Base-by-base conservation (phyloP, 768 basidiomycete genomes). In the Lactifluus echinatus region DNA sequence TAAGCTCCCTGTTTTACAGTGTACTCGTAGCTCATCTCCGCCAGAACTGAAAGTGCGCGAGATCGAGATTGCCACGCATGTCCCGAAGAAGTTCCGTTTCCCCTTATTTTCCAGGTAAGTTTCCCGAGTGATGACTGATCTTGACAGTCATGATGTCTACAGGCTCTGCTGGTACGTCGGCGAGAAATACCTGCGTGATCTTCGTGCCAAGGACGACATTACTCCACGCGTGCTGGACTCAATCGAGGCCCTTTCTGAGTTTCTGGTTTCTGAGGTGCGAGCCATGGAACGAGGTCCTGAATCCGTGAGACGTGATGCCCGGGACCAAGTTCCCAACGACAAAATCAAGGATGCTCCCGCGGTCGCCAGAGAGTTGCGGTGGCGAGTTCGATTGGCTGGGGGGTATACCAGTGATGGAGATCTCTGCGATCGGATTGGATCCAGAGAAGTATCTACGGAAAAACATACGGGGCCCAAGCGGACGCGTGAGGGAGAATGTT, bases 121-220 rank as follows among this genome's bases (percentile, higher is more conserved):
- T 12, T 23, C 26, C 37, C 33, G 5, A 29, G 23, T 51, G 34
- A n/a, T 15, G 14, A 31, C 15, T 36, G 24, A 21, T 37, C 15
- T 51, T 14, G 50, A 8, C 37, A 33, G 36, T 39, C 23, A 15
- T 50, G 45, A 40, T 10, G 19, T 50, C 44, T 26, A 37, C 59
- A 93, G 90, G 70, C 76, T 95, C 19, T 90, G 88, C 62, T 94
- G 91, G 92, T 94, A 93, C 66, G 87, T 88, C 12, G 92, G 82
- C 2, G 89, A 93, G 64, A 86, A 84, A 64, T 87, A 85, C 68
- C 72, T 87, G 47, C 79, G 84, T 39, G 86, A 89, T 61, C 71
- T 95, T 33, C 85, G 81, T 67, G 72, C 76, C 33, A 74, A 75
- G 10, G 77, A 76, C 61, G 77, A 80, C 46, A 75, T 80, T 48